These are phyloP conservation scores for Bothriochloa decipiens DNA, from an alignment of 176 grass and related monocot genomes.

Conservation along the genomic window DNA sequence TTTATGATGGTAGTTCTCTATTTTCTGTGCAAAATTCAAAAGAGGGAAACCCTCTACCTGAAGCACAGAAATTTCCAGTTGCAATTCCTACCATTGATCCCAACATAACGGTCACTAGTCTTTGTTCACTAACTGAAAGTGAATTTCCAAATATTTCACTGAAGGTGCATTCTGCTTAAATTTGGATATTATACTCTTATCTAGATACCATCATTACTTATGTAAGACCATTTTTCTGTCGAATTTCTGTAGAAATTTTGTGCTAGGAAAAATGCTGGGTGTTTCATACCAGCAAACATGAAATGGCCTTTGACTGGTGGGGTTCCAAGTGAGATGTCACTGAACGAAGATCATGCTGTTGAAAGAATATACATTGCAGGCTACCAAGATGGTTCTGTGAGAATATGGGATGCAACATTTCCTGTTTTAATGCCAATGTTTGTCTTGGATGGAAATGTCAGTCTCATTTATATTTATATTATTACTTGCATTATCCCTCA, in stretches of 20 bases:
- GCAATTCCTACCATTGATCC: slow-evolving; percentile 79
- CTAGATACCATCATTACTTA: background rate
- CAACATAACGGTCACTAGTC: slow-evolving; percentile 69
- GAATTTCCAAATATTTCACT: slow-evolving; percentile 60
- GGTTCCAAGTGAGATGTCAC: slow-evolving; percentile 85
- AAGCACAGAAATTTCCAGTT: slow-evolving; percentile 80
- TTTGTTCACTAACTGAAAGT: slow-evolving; percentile 53
- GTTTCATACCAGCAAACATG: slow-evolving; percentile 55
- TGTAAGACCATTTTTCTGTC: slow-evolving; percentile 9
- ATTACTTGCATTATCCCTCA: background rate
- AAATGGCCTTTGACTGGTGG: slow-evolving; percentile 98
- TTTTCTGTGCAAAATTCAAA: slow-evolving; percentile 70
- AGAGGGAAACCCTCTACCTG: slow-evolving; percentile 49
- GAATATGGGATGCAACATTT: slow-evolving; percentile 95
- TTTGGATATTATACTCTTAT: slow-evolving; percentile 28
- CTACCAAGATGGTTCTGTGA: slow-evolving; percentile 97
- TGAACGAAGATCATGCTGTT: slow-evolving; percentile 58
- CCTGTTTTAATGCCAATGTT: slow-evolving; percentile 76
- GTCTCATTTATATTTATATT: slow-evolving; percentile 13
- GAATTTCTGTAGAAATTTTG: slow-evolving; percentile 61
- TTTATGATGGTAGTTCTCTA: slow-evolving; percentile 72
- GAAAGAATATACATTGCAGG: slow-evolving; percentile 86
- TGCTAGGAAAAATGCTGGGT: slow-evolving; percentile 44
- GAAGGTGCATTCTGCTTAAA: slow-evolving; percentile 57
- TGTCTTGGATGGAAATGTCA: slow-evolving; percentile 84